Conservation (phyloP, 352 stramenopile genomes). For the Phytophthora uliginosa region DNA sequence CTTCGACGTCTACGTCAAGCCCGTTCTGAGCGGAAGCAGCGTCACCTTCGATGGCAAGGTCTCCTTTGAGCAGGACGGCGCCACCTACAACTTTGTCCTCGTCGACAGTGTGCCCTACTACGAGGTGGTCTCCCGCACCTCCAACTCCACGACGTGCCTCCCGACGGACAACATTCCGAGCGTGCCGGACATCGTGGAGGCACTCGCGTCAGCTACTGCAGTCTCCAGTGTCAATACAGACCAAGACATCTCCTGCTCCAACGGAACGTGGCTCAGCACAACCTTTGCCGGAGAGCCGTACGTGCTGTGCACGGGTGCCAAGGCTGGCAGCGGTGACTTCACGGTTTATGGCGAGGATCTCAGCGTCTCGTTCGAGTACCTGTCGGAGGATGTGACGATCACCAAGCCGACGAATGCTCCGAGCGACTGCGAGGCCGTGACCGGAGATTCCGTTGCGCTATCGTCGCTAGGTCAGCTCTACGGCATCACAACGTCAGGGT, state of each 20-base stretch:
- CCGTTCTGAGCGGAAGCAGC: slow-evolving; percentile 25
- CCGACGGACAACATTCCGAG: slow-evolving; percentile 31
- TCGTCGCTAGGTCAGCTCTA: slow-evolving; percentile 40
- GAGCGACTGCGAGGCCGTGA: slow-evolving; percentile 29
- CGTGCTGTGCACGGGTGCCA: slow-evolving; percentile 44
- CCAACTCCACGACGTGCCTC: slow-evolving; percentile 26
- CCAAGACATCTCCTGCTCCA: slow-evolving; percentile 47
- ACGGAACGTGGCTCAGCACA: slow-evolving; percentile 38
- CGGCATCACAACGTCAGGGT: slow-evolving; percentile 18
- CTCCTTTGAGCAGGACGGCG: slow-evolving; percentile 39
- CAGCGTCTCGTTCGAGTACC: slow-evolving; percentile 35
- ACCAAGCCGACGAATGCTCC: slow-evolving; percentile 31
- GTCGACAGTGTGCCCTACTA: slow-evolving; percentile 48
- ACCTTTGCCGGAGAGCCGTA: slow-evolving; percentile 47
- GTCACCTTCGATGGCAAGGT: slow-evolving; percentile 51
- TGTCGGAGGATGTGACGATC: slow-evolving; percentile 33
- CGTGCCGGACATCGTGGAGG: slow-evolving; percentile 38
- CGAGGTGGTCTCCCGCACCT: slow-evolving; percentile 9
- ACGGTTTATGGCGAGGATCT: slow-evolving; percentile 49
- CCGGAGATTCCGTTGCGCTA: slow-evolving; percentile 22
- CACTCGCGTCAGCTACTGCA: slow-evolving; percentile 36
- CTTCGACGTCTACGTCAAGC: slow-evolving; percentile 56
- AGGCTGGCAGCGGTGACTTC: slow-evolving; percentile 28
- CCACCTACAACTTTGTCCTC: slow-evolving; percentile 51
- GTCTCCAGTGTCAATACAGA: slow-evolving; percentile 46